Conservation (phyloP, 257 asterid genomes). For the Salvia rosmarinus region DNA sequence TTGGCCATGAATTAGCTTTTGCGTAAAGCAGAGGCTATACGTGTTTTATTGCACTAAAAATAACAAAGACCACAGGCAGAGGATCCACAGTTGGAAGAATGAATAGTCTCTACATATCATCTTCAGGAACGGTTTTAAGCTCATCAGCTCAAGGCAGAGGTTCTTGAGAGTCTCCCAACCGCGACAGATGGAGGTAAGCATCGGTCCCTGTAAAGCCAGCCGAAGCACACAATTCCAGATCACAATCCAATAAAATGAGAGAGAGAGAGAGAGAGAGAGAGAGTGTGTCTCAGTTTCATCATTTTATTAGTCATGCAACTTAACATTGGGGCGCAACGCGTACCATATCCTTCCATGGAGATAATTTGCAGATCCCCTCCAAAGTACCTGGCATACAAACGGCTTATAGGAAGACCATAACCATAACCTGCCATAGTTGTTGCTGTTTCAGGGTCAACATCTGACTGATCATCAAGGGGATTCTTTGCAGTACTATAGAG, state of each 20-base stretch:
- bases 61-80: neutral
- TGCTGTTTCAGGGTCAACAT: constrained; percentile 63
- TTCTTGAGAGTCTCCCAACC: constrained; percentile 65
- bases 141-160: constrained; percentile 48
- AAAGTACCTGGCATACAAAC: constrained; percentile 86
- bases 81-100: constrained; percentile 6
- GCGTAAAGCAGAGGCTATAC: constrained; percentile 5
- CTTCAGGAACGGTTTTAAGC: neutral
- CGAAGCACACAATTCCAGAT: neutral
- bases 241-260: neutral
- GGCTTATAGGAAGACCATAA: constrained; percentile 93
- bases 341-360: constrained; percentile 99
- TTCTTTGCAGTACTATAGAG: constrained; percentile 85
- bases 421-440: constrained; percentile 94
- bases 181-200: constrained; percentile 64
- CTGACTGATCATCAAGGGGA: constrained; percentile 57
- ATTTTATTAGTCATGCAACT: too few relatives aligned
- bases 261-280: neutral
- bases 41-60: neutral
- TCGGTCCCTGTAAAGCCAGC: constrained; percentile 51
- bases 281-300: neutral
- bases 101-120: neutral
- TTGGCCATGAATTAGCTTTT: constrained; percentile 18
- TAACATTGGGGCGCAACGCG: neutral
- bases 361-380: constrained; percentile 95